Conservation (phyloP, 2,329 filamentous ascomycete species). For the Pseudophaeomoniella oleicola region DNA sequence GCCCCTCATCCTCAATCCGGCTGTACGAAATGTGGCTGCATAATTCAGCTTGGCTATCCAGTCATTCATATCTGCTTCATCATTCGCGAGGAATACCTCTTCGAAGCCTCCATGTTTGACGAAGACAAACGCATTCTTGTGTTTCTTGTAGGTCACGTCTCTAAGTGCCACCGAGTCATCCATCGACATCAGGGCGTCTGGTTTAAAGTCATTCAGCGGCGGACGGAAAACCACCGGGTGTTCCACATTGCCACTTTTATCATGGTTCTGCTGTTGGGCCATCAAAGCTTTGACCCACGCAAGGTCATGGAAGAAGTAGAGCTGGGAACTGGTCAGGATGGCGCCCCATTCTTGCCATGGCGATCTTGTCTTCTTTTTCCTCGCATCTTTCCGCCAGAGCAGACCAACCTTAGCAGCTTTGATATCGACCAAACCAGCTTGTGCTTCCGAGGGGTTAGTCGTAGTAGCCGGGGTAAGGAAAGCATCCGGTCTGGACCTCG, state of each 20-base stretch:
- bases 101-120: constrained; percentile 76
- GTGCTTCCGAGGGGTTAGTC: constrained; percentile 70
- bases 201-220: constrained; percentile 80
- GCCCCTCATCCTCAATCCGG: constrained; percentile 79
- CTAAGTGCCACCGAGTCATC: constrained; percentile 80
- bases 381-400: constrained; percentile 84
- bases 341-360: constrained; percentile 99
- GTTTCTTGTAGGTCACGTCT: constrained; percentile 74
- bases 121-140: constrained; percentile 90
- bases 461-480: constrained; percentile 83
- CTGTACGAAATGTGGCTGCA: constrained; percentile 82
- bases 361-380: constrained; percentile 85
- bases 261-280: constrained; percentile 70
- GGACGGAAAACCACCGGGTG: constrained; percentile 80
- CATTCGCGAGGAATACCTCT: constrained; percentile 81
- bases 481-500: constrained; percentile 81
- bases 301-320: constrained; percentile 92
- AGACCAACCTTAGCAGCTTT: constrained; percentile 93
- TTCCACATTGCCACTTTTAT: constrained; percentile 61
- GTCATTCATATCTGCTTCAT: constrained; percentile 83
- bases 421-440: constrained; percentile 89
- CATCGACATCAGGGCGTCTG: constrained; percentile 84
- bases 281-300: constrained; percentile 85
- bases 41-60: constrained; percentile 96
- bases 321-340: constrained; percentile 85